Evolutionary conservation across 1,139 yeast species (phyloP), one percentile per base, ranked within the genome.

Genomic region (Blastobotrys persicus): DNA sequence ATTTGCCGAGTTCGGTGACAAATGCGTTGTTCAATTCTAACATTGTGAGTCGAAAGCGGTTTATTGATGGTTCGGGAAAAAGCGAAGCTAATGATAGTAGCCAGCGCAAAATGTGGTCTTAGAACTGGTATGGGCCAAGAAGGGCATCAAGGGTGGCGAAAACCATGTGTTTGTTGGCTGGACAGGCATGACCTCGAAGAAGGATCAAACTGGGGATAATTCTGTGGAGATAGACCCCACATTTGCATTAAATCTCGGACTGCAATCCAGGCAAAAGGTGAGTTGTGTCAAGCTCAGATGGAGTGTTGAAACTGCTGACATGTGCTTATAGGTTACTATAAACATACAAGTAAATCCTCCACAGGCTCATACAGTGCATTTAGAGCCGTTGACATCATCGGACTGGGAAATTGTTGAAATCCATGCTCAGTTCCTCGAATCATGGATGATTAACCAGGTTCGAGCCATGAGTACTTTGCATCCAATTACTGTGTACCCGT

Each of bases 391-490:
- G 31, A 75, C 87, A 0, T 68, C 83, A 2, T 77, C 85, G 2
- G 98, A 92, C 63, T 92, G 98, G 98, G 98, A 91, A 59, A 72
- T 87, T 38, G 87, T 89, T 4, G 96, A 89, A 61, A 70, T 86
- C 3, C 88, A 92, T 66, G 94, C 96, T 1, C 81, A 78, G 44
- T 78, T 76, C 45, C 76, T 92, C 38, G 98, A 92, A 62, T 80
- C 81, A 45, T 80, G 81, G 58, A 75, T 91, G 59, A 71, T 91
- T 40, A 80, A 83, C 48, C 98, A 91, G 65, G 82, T 94, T 1
- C 73, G 98, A 52, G 86, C 94, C 46, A 86, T 89, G 1, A 73
- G 82, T 0, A 54, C 75, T 20, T 72, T 75, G 45, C 92, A 84
- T 55, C 70, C 75, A 1, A 70, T 91, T 50, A 78, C 86, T 11